Evolutionary conservation across 164 flowering plant species (phyloP).

Genomic region (Kalanchoe fedtschenkoi): DNA sequence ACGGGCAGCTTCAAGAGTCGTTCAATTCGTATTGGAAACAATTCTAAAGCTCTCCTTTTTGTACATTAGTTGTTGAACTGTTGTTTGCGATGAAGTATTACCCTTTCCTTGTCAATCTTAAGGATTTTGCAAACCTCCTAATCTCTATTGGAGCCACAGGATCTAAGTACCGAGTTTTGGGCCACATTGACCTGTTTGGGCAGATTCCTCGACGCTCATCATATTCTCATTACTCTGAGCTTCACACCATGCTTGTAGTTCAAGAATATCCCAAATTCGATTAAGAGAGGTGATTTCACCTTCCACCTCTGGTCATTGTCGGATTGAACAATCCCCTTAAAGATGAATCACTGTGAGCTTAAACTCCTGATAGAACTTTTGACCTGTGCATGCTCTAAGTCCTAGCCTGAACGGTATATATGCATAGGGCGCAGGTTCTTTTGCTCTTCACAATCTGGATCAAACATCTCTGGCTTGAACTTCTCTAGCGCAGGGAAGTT

Average conservation of each 20-base stretch:
- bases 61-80: background rate
- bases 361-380: conserved; percentile 72
- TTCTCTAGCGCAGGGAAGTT: conserved; percentile 84
- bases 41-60: background rate
- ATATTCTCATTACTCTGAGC: conserved; percentile 44
- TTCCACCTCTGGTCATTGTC: conserved; percentile 77
- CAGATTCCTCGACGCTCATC: too few relatives aligned
- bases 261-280: conserved; percentile 73
- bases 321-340: conserved; percentile 52
- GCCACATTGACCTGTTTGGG: too few relatives aligned
- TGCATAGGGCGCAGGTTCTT: conserved; percentile 86
- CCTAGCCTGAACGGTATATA: conserved; percentile 91
- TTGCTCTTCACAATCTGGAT: conserved; percentile 68
- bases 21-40: too few relatives aligned
- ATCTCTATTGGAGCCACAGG: too few relatives aligned
- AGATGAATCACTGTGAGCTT: conserved; percentile 75
- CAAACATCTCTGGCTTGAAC: conserved; percentile 84
- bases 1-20: conserved; percentile 1
- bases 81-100: too few relatives aligned
- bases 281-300: conserved; percentile 53
- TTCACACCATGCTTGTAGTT: conserved; percentile 86
- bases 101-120: too few relatives aligned
- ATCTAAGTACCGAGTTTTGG: too few relatives aligned
- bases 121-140: too few relatives aligned
- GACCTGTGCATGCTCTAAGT: conserved; percentile 80